Evolutionary conservation across 805 yeast species (phyloP).

Genomic region (Lachancea cidri): DNA sequence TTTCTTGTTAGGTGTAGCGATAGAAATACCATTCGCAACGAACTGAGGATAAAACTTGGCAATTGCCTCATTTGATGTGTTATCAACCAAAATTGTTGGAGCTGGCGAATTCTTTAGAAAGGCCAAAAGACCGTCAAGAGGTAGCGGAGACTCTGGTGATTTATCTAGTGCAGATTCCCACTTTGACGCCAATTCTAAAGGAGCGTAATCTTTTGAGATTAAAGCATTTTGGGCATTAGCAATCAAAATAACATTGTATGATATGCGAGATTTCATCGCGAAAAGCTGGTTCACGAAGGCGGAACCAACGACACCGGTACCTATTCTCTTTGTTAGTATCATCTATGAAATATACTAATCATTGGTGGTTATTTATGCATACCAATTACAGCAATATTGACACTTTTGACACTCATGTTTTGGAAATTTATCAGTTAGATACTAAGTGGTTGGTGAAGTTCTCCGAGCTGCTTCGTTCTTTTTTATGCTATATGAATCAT

Average conservation of each 20-base stretch:
- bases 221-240: constrained; percentile 72
- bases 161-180: constrained; percentile 50
- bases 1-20: constrained; percentile 98
- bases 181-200: constrained; percentile 52
- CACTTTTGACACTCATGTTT: constrained; percentile 44
- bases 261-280: constrained; percentile 52
- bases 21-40: constrained; percentile 71
- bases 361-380: constrained; percentile 14
- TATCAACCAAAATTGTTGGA: constrained; percentile 86
- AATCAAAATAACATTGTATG: constrained; percentile 72
- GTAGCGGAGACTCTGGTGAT: constrained; percentile 42
- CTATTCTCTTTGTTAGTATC: constrained; percentile 24
- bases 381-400: constrained; percentile 70
- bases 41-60: constrained; percentile 76
- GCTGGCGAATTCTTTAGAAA: constrained; percentile 59
- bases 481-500: neutral
- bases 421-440: neutral
- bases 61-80: constrained; percentile 78
- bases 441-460: neutral
- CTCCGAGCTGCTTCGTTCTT: neutral
- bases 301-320: constrained; percentile 94
- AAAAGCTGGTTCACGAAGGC: constrained; percentile 81
- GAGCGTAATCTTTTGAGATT: constrained; percentile 60
- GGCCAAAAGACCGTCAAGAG: constrained; percentile 52
- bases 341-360: neutral